Evolutionary conservation across 352 stramenopile genomes (phyloP), one percentile per base, ranked within the genome.

Genomic region (Globisporangium irregulare): DNA sequence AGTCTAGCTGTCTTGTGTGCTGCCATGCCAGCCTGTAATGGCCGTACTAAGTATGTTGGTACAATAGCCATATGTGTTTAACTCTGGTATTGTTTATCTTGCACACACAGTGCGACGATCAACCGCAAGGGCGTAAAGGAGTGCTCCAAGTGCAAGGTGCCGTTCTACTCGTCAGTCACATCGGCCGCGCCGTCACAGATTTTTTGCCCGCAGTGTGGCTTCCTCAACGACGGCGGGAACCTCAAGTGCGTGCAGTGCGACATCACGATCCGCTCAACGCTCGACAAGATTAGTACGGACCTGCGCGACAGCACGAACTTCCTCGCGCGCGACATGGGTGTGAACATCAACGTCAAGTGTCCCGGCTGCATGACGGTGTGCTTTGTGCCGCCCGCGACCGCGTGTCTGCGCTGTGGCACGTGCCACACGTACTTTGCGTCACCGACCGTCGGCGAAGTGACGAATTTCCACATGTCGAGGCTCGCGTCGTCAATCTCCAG

Each of bases 391-490:
- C 86, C 86, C 5, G 84, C 87, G 10, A 92, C 87, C 0, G 85
- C 87, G 24, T 89, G 87, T 73, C 73, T 95, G 65, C 85, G 87
- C 12, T 95, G 87, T 69, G 87, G 84, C 34, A 76, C 82, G 2
- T 95, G 87, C 64, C 83, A 93, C 62, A 91, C 83, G 34, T 95
- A 93, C 65, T 95, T 95, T 74, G 85, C 87, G 4, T 93, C 87
- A 8, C 87, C 87, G 12, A 82, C 82, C 1, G 82, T 95, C 15
- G 87, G 85, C 0, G 85, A 91, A 32, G 85, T 89, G 51, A 95
- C 87, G 46, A 93, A 92, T 71, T 95, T 95, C 64, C 87, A 95
- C 76, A 85, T 93, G 69, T 80, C 76, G n/a, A 74, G 82, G 1
- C 73, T 95, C 24, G 83, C 87, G 62, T 86, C 83, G 58, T 92